Percentiles rank a stretch among this genome's conserved stretches.
Conservation (phyloP, 2,329 filamentous ascomycete species). For the Cercospora sp. region DNA sequence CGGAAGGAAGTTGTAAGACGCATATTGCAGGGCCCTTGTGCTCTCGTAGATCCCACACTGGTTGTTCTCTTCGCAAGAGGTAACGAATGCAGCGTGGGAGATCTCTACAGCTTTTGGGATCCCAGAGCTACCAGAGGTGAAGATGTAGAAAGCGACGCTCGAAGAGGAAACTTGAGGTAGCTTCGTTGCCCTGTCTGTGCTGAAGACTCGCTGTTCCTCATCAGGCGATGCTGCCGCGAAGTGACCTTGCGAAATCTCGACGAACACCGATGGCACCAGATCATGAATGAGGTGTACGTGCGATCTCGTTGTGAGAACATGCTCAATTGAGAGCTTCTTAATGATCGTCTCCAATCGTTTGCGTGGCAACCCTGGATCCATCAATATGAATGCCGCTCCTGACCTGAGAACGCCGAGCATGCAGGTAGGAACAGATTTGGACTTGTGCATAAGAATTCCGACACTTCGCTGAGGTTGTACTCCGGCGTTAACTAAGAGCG, state of each 20-base stretch:
- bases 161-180: not conserved
- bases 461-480: not conserved
- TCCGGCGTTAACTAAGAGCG: not conserved
- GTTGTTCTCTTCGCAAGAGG: not conserved
- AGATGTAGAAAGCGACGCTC: not conserved
- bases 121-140: not conserved
- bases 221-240: not conserved
- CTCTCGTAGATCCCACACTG: not conserved
- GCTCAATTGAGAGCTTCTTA: not conserved
- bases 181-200: not conserved
- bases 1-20: not conserved
- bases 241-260: not conserved
- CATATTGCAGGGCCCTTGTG: not conserved
- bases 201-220: not conserved
- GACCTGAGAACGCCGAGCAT: not conserved
- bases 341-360: not conserved
- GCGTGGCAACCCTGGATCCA: not conserved
- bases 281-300: not conserved
- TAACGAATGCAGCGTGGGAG: not conserved
- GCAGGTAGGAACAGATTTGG: not conserved
- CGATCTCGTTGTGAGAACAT: not conserved
- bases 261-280: not conserved
- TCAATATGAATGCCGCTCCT: not conserved
- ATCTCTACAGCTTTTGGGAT: not conserved
- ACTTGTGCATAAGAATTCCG: not conserved